Percentiles rank a stretch among this genome's conserved stretches.
phyloP scores from a whole-genome alignment of 2,329 filamentous ascomycete genomes.

The Cercospora janseana region DNA sequence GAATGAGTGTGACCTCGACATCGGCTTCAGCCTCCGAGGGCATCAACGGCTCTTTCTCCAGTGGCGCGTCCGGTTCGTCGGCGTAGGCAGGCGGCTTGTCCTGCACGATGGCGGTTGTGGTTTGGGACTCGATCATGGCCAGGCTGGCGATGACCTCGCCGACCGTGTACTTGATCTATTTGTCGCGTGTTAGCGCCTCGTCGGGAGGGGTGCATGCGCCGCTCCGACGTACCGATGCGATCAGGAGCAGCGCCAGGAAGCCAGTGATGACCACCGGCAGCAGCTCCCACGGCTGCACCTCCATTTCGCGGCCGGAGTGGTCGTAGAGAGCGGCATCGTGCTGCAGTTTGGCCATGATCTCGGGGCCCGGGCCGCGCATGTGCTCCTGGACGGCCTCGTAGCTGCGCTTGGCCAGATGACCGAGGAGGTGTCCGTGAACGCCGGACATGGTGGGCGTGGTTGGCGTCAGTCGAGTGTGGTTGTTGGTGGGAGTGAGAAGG shows the following conservation, averaged over 20 bases:
- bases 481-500: not conserved
- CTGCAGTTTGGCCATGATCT: constrained; percentile 29
- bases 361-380: constrained; percentile 17
- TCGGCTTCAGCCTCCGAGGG: constrained; percentile 41
- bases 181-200: constrained; percentile 11
- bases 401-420: constrained; percentile 37
- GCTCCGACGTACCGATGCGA: constrained; percentile 42
- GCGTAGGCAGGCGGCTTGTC: constrained; percentile 46
- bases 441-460: constrained; percentile 24
- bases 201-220: not conserved
- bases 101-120: constrained; percentile 50
- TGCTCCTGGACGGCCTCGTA: constrained; percentile 33
- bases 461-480: not conserved
- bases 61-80: constrained; percentile 49
- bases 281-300: constrained; percentile 31
- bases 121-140: constrained; percentile 62
- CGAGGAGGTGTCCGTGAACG: constrained; percentile 32
- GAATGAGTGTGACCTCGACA: constrained; percentile 47
- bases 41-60: constrained; percentile 41
- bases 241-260: constrained; percentile 43
- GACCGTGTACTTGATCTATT: constrained; percentile 54
- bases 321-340: constrained; percentile 35
- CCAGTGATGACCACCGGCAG: constrained; percentile 38
- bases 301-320: constrained; percentile 26
- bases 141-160: constrained; percentile 60